phyloP scores from a whole-genome alignment of 129 eudicot genomes.

The Escallonia rubra region DNA sequence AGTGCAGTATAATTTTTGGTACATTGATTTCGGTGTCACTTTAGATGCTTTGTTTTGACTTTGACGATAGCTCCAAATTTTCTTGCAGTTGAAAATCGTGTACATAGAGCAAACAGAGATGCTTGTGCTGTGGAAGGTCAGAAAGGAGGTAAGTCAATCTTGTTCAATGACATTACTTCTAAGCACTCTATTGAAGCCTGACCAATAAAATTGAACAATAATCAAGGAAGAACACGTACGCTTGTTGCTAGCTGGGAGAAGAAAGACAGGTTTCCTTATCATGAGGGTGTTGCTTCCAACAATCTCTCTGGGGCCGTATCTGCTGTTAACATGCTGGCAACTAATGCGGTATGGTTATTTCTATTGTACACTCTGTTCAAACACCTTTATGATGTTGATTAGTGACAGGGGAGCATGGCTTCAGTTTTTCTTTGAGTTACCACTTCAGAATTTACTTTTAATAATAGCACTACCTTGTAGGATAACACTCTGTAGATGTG shows the following conservation, averaged over 20 bases:
- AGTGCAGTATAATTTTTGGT: not conserved
- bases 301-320: conserved; percentile 35
- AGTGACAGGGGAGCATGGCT: not conserved
- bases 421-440: conserved; percentile 2
- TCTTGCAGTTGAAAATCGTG: conserved; percentile 61
- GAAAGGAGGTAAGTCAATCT: conserved; percentile 53
- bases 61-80: not conserved
- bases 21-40: not conserved
- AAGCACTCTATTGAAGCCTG: conserved; percentile 16
- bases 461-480: not conserved
- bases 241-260: conserved; percentile 67
- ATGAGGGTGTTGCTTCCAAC: conserved; percentile 52
- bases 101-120: conserved; percentile 41
- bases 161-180: conserved; percentile 9
- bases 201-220: conserved; percentile 1
- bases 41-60: not conserved
- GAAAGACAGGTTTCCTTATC: conserved; percentile 51
- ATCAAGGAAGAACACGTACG: conserved; percentile 59
- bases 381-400: no score
- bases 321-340: conserved; percentile 32
- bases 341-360: conserved; percentile 37
- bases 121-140: conserved; percentile 39
- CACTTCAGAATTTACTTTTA: not conserved
- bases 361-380: not conserved
- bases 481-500: no score